These are phyloP conservation scores for Chlorella vulgaris DNA, from an alignment of 139 green algal genomes.

Conservation along the genomic window DNA sequence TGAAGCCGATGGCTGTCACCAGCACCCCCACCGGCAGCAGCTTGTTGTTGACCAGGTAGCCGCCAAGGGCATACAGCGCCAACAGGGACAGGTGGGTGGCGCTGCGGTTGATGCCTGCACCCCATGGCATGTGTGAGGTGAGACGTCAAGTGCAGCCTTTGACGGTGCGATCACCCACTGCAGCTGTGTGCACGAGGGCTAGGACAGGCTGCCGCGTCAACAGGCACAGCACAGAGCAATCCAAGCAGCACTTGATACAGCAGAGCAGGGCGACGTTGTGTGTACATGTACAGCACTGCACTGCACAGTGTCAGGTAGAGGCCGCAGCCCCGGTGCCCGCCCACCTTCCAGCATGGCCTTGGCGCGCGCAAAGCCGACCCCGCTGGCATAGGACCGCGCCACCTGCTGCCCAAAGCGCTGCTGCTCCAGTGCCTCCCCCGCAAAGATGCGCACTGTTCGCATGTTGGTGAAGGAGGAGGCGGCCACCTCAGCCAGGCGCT, in stretches of 20 bases:
- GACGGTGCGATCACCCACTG: not conserved
- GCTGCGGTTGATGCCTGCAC: slow-evolving; percentile 51
- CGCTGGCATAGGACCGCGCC: slow-evolving; percentile 58
- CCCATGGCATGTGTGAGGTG: not conserved
- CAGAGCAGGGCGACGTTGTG: too few relatives aligned
- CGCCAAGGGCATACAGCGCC: slow-evolving; percentile 81
- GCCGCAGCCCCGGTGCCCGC: not conserved
- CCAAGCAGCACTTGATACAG: too few relatives aligned
- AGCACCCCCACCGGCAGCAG: slow-evolving; percentile 80
- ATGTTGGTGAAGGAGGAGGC: slow-evolving; percentile 23
- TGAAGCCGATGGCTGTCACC: slow-evolving; percentile 89
- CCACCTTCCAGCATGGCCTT: slow-evolving; percentile 72
- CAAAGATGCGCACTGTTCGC: slow-evolving; percentile 76
- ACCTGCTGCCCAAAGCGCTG: slow-evolving; percentile 81
- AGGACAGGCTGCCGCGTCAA: too few relatives aligned
- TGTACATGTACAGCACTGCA: not conserved
- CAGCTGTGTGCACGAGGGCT: too few relatives aligned
- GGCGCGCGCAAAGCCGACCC: slow-evolving; percentile 73
- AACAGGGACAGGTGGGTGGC: slow-evolving; percentile 83
- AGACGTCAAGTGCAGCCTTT: slow-evolving; percentile 2
- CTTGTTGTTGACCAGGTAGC: slow-evolving; percentile 71
- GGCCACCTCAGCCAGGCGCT: slow-evolving; percentile 70
- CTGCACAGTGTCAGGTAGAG: too few relatives aligned
- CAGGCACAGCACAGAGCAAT: too few relatives aligned
- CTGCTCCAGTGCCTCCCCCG: slow-evolving; percentile 83